Evolutionary conservation across 805 yeast genomes (phyloP).

Genomic region (Yamadazyma sp.): DNA sequence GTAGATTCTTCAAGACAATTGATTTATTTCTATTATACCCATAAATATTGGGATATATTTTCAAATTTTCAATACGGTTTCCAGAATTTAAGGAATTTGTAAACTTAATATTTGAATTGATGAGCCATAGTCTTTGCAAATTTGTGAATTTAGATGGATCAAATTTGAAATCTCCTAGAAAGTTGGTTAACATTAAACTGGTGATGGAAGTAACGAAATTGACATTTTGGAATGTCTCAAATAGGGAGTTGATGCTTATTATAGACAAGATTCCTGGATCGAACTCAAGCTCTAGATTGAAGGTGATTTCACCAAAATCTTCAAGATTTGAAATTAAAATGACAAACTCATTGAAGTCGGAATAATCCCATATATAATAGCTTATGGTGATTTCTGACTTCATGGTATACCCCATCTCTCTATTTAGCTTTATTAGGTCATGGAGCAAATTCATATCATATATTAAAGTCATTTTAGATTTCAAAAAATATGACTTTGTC

Average conservation of each 20-base stretch:
- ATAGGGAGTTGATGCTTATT: constrained; percentile 8
- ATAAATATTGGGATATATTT: constrained; percentile 15
- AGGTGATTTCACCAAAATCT: constrained; percentile 6
- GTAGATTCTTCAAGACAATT: constrained; percentile 10
- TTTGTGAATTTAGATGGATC: constrained; percentile 11
- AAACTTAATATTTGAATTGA: constrained; percentile 14
- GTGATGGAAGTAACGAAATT: background rate
- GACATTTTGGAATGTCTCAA: background rate
- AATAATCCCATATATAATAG: constrained; percentile 16
- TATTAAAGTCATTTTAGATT: constrained; percentile 9
- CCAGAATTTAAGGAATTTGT: constrained; percentile 1
- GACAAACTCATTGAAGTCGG: constrained; percentile 13
- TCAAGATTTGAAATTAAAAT: constrained; percentile 1
- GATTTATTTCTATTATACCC: constrained; percentile 14
- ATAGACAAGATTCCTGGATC: constrained; percentile 15
- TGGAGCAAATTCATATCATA: constrained; percentile 3
- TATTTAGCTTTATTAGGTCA: constrained; percentile 5
- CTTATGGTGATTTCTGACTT: constrained; percentile 13
- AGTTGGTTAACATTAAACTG: constrained; percentile 13
- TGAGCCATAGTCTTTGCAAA: constrained; percentile 17
- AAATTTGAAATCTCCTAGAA: constrained; percentile 11
- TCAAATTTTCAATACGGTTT: constrained; percentile 6
- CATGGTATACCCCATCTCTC: constrained; percentile 2
- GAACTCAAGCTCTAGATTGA: constrained; percentile 20
- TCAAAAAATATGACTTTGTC: constrained; percentile 14